Evolutionary conservation across 1,284 basidiomycete genomes (phyloP).

Genomic region (Apiotrichum laibachii): DNA sequence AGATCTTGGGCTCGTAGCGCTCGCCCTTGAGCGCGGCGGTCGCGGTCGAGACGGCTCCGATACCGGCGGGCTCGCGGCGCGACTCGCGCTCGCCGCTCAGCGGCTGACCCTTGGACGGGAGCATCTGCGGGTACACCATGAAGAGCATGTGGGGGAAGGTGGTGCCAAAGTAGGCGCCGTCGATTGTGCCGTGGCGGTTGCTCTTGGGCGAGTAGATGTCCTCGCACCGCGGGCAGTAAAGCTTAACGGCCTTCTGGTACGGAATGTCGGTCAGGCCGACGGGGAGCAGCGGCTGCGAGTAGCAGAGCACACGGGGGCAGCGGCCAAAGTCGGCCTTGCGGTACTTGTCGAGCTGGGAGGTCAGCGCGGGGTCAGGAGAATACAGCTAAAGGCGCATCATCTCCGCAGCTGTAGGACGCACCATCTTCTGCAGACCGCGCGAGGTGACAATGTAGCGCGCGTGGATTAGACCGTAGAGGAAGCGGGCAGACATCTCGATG

Average conservation of each 20-base stretch:
- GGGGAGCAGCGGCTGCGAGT: slow-evolving; percentile 86
- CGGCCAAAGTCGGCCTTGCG: slow-evolving; percentile 94
- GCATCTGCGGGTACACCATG: slow-evolving; percentile 88
- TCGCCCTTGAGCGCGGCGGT: slow-evolving; percentile 80
- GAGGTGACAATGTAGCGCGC: slow-evolving; percentile 95
- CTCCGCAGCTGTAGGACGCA: slow-evolving; percentile 52
- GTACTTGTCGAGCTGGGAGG: slow-evolving; percentile 84
- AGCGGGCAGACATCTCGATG: slow-evolving; percentile 82
- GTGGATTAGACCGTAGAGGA: slow-evolving; percentile 93
- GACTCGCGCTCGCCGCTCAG: slow-evolving; percentile 47
- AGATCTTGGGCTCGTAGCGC: slow-evolving; percentile 82
- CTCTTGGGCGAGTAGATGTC: slow-evolving; percentile 95
- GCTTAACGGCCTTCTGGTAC: slow-evolving; percentile 94
- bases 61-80: slow-evolving; percentile 34
- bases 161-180: slow-evolving; percentile 94
- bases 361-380: too few species aligned
- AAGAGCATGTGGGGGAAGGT: slow-evolving; percentile 94
- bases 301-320: slow-evolving; percentile 90
- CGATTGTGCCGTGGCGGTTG: slow-evolving; percentile 88
- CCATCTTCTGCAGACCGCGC: slow-evolving; percentile 92
- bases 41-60: slow-evolving; percentile 61
- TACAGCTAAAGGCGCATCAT: too few species aligned
- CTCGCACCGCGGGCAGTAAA: slow-evolving; percentile 94
- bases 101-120: slow-evolving; percentile 72
- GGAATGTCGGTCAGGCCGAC: slow-evolving; percentile 90